These are phyloP conservation scores for Rhizomucor miehei DNA, from an alignment of 371 early-diverging fungal genomes.

Conservation along the genomic window DNA sequence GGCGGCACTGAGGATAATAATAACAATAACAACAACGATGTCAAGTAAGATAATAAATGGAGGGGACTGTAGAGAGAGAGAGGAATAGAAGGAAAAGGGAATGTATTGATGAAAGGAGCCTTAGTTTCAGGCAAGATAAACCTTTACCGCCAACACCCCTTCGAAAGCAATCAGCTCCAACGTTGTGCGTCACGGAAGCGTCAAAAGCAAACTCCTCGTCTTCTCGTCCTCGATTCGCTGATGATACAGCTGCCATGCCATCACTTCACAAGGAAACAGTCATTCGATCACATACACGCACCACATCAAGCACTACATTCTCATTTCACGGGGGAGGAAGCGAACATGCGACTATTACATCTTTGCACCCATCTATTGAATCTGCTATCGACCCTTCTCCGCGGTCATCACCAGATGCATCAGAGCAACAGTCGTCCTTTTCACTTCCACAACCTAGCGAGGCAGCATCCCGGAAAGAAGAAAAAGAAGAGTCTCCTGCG, in stretches of 20 bases:
- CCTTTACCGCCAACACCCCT: conserved; percentile 15
- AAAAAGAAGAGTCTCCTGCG: background rate
- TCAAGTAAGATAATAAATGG: no score
- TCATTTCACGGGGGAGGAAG: conserved; percentile 17
- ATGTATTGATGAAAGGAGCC: background rate
- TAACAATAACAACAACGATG: no score
- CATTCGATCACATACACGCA: conserved; percentile 16
- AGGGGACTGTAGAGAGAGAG: no score
- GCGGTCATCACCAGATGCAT: conserved; percentile 27
- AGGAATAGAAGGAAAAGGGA: no score
- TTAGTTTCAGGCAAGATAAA: conserved; percentile 1
- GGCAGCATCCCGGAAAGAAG: background rate
- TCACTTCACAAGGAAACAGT: conserved; percentile 17
- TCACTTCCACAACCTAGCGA: conserved; percentile 6
- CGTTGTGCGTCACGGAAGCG: conserved; percentile 24
- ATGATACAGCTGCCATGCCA: conserved; percentile 8
- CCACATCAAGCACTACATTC: conserved; percentile 17
- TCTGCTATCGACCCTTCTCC: conserved; percentile 45
- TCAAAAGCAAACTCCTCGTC: conserved; percentile 11
- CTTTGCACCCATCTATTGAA: conserved; percentile 43
- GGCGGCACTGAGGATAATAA: conserved; percentile 9
- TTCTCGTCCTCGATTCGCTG: conserved; percentile 11
- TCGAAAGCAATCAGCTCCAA: conserved; percentile 23
- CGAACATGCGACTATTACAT: conserved; percentile 17
- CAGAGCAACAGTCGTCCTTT: conserved; percentile 16